A percentile compares a stretch with the other conserved stretches of the same genome.
Conservation (phyloP, 2,329 filamentous ascomycete genomes). For the Claviceps sp. region DNA sequence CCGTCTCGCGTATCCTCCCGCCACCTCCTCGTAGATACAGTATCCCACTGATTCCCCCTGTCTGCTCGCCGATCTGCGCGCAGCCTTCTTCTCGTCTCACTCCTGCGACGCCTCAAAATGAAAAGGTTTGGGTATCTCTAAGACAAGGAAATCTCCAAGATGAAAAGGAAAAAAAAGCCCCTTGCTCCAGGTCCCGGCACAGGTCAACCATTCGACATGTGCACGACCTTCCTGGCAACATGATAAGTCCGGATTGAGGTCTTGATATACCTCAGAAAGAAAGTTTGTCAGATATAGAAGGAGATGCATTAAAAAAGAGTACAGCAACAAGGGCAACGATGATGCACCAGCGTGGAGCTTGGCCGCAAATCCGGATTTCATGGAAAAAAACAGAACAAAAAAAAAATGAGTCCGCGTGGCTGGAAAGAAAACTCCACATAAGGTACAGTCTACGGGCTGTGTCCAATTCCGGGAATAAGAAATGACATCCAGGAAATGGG, state of each 20-base stretch:
- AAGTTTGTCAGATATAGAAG: not conserved
- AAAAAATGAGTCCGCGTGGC: slow-evolving; percentile 8
- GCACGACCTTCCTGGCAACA: not conserved
- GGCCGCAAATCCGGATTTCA: not conserved
- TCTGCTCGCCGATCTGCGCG: slow-evolving; percentile 1
- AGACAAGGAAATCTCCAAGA: slow-evolving; percentile 11
- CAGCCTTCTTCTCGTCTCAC: slow-evolving; percentile 4
- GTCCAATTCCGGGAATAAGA: slow-evolving; percentile 4
- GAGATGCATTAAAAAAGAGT: not conserved
- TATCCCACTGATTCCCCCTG: not conserved
- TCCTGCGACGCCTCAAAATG: slow-evolving; percentile 5
- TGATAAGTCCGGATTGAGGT: slow-evolving; percentile 9
- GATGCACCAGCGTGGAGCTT: not conserved
- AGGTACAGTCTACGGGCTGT: slow-evolving; percentile 5
- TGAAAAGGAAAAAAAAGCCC: slow-evolving; percentile 13
- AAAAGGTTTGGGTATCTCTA: slow-evolving; percentile 22
- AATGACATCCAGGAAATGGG: not conserved
- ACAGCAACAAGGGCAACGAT: not conserved
- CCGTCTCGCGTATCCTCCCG: no score
- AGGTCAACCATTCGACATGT: slow-evolving; percentile 15
- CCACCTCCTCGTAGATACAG: not conserved
- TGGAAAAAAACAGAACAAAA: not conserved
- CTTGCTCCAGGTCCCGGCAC: slow-evolving; percentile 15
- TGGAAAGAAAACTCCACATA: slow-evolving; percentile 4
- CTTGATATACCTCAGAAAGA: not conserved